Percentiles rank a stretch among this genome's conserved stretches.
Evolutionary conservation across 2,329 filamentous ascomycete species (phyloP).

Genomic region (Simplicillium aogashimaense): DNA sequence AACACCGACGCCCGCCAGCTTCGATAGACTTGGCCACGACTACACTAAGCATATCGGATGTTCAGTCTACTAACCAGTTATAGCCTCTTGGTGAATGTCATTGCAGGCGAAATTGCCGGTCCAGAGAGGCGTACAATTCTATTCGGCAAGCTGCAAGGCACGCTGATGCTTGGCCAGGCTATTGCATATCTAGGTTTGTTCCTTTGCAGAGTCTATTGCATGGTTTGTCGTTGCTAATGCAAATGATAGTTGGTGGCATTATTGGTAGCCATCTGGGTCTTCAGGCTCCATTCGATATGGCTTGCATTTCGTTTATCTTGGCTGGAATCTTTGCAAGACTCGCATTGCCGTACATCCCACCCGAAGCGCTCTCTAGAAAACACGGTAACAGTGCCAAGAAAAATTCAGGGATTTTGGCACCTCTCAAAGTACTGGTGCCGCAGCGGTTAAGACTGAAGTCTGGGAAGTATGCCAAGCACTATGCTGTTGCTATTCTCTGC

Average conservation of each 20-base stretch:
- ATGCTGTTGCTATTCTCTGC: slow-evolving; percentile 54
- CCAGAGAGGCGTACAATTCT: slow-evolving; percentile 51
- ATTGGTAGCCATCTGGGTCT: slow-evolving; percentile 55
- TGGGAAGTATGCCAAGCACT: slow-evolving; percentile 43
- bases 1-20: no score
- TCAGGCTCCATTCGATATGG: slow-evolving; percentile 53
- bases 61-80: no score
- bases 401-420: slow-evolving; percentile 49
- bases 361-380: slow-evolving; percentile 25
- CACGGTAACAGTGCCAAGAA: slow-evolving; percentile 23
- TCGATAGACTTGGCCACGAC: accelerated
- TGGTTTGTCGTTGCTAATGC: background rate
- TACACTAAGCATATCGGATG: background rate
- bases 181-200: slow-evolving; percentile 47
- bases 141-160: slow-evolving; percentile 56
- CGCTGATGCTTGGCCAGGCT: slow-evolving; percentile 56
- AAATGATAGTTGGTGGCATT: slow-evolving; percentile 44
- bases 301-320: slow-evolving; percentile 44
- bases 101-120: slow-evolving; percentile 54
- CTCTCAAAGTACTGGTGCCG: slow-evolving; percentile 50
- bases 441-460: slow-evolving; percentile 40
- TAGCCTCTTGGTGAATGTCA: slow-evolving; percentile 55
- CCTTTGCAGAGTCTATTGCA: no score
- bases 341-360: slow-evolving; percentile 39
- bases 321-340: slow-evolving; percentile 30